Conservation (phyloP, 768 basidiomycete genomes). For the Lanmaoa rubissima region DNA sequence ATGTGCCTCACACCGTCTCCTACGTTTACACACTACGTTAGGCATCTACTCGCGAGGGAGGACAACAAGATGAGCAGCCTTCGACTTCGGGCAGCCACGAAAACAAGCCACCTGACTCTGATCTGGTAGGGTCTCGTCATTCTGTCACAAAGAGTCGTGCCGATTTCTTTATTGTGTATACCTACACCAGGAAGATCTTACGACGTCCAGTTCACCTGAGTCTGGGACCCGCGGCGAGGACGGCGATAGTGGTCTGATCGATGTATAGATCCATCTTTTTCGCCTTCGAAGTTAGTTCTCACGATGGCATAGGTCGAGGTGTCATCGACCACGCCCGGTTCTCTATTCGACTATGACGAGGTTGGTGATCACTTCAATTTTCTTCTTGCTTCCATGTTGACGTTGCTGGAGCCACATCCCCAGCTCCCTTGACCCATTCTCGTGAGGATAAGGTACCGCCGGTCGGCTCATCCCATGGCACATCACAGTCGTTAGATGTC, state of each 20-base stretch:
- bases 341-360: not conserved
- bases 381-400: not conserved
- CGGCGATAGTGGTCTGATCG: not conserved
- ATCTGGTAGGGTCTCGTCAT: not conserved
- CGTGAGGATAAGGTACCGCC: not conserved
- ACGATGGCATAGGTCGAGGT: not conserved
- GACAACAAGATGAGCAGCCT: not conserved
- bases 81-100: not conserved
- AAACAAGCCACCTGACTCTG: not conserved
- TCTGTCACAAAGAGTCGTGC: not conserved
- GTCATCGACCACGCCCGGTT: not conserved
- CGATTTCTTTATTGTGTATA: not conserved
- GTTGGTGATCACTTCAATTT: not conserved
- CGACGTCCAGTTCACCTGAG: not conserved
- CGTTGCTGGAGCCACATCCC: not conserved
- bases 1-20: not conserved
- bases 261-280: not conserved
- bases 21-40: not conserved
- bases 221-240: not conserved
- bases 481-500: not conserved
- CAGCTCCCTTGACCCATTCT: not conserved
- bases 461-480: not conserved
- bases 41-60: not conserved
- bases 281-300: not conserved
- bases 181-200: not conserved